Base-by-base conservation (phyloP, 768 basidiomycete species). In the Roridomyces roridus region DNA sequence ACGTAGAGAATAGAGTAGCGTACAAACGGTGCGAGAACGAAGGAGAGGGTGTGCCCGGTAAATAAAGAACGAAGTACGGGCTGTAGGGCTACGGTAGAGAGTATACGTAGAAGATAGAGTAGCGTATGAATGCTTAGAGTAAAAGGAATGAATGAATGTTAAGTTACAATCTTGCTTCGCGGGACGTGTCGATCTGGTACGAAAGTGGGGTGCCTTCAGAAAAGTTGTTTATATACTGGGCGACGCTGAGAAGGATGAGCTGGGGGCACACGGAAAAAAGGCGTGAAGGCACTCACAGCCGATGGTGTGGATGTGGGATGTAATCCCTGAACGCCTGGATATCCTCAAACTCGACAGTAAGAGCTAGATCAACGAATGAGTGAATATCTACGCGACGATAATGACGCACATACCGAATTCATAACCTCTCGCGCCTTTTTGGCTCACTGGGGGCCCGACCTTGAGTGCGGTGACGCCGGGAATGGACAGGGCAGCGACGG, bases 241-340 rank as follows among this genome's bases (percentile, higher is more conserved):
- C 48, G 18, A 61, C 46, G 8, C 59, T 61, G 31, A 21, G 26
- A 14, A 36, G n/a, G n/a, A n/a, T n/a, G n/a, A n/a, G n/a, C n/a
- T n/a, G n/a, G n/a, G n/a, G 31, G 11, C 18, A 34, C 24, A 10
- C 9, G 23, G 17, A 23, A 9, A 17, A 42, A 51, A 2, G 29
- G 3, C 3, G 6, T 24, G 34, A 9, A 10, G 20, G 10, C 7
- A 39, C 61, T n/a, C 28, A 63, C 61, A 63, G 29, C 10, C 25
- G 56, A 31, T 63, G 61, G 45, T 63, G 61, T 21, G 61, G 39
- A 28, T 63, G 61, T 41, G 57, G 57, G 24, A 63, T 47, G 20
- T 48, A 63, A 11, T 51, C 57, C 0, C 2, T 46, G 23, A 54
- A 62, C 25, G 60, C 39, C 43, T 55, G 2, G 29, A 58, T 18